A percentile compares a stretch with the other conserved stretches of the same genome.
Evolutionary conservation across 257 asterid species (phyloP).

Genomic region (Fraxinus cuspidata): DNA sequence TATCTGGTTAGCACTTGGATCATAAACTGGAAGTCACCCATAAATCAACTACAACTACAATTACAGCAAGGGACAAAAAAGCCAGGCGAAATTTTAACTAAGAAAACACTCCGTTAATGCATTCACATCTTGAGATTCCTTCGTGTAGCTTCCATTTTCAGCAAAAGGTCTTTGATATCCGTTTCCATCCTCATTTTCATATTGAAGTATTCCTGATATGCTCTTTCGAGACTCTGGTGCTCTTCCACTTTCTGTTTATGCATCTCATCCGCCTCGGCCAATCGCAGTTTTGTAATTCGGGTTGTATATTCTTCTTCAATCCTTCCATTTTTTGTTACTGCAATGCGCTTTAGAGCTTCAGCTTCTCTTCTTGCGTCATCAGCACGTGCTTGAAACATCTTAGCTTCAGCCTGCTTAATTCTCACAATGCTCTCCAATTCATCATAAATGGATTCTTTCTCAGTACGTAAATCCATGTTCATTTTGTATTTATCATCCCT

Average conservation of each 20-base stretch:
- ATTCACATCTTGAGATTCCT: constrained; percentile 65
- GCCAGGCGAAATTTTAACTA: not conserved
- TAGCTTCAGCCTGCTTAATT: constrained; percentile 86
- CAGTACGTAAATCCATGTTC: constrained; percentile 46
- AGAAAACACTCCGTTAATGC: constrained; percentile 7
- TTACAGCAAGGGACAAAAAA: not conserved
- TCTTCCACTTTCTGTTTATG: constrained; percentile 82
- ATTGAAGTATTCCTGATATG: constrained; percentile 68
- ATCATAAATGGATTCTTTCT: constrained; percentile 65
- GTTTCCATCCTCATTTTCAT: constrained; percentile 95
- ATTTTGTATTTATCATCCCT: constrained; percentile 39
- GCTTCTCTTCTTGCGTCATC: constrained; percentile 92
- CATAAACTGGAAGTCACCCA: not conserved
- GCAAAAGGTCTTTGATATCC: constrained; percentile 79
- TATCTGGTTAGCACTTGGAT: not conserved
- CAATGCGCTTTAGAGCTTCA: constrained; percentile 78
- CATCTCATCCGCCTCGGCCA: constrained; percentile 92
- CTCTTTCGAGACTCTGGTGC: constrained; percentile 66
- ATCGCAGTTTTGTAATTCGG: constrained; percentile 64
- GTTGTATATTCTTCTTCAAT: constrained; percentile 73
- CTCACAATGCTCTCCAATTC: constrained; percentile 92
- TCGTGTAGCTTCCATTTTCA: constrained; percentile 92
- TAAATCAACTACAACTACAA: not conserved
- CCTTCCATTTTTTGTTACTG: constrained; percentile 60
- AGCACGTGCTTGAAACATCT: constrained; percentile 88